These are phyloP conservation scores for Pyricularia sp. DNA, from an alignment of 2,329 filamentous ascomycete genomes.

Conservation along the genomic window DNA sequence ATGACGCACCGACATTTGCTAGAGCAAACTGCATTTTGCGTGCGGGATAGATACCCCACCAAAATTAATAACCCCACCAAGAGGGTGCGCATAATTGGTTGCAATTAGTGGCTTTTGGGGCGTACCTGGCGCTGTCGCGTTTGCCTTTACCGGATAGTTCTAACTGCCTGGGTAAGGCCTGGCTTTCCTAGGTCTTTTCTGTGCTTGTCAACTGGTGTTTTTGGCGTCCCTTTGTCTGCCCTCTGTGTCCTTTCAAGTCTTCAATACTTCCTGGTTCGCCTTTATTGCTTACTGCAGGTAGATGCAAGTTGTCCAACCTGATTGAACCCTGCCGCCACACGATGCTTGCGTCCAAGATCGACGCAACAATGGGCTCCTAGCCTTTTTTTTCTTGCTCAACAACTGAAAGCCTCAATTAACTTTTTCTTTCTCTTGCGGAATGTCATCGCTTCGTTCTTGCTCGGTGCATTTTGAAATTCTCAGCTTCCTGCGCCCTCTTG, in stretches of 20 bases:
- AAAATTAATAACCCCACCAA: not conserved
- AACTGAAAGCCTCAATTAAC: too few species aligned
- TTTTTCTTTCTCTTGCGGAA: too few species aligned
- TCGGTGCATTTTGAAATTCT: not conserved
- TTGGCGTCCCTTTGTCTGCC: not conserved
- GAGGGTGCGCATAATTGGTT: not conserved
- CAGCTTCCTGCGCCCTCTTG: not conserved
- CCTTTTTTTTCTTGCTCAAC: not conserved
- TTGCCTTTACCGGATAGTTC: not conserved
- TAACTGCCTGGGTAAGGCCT: too few species aligned
- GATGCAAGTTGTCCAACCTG: not conserved
- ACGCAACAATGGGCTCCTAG: not conserved
- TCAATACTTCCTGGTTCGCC: not conserved
- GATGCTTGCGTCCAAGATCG: not conserved
- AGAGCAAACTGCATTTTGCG: not conserved
- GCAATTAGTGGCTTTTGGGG: not conserved
- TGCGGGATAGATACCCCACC: not conserved
- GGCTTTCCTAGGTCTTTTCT: too few species aligned
- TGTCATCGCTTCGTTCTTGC: not conserved
- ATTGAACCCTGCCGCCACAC: not conserved
- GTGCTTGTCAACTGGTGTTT: not conserved
- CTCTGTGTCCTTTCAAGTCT: not conserved
- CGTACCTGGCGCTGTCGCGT: not conserved
- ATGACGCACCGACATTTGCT: not conserved
- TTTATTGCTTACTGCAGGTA: not conserved